phyloP scores from a whole-genome alignment of 225 moss, liverwort and hornwort genomes.

The Anthoceros angustus region DNA sequence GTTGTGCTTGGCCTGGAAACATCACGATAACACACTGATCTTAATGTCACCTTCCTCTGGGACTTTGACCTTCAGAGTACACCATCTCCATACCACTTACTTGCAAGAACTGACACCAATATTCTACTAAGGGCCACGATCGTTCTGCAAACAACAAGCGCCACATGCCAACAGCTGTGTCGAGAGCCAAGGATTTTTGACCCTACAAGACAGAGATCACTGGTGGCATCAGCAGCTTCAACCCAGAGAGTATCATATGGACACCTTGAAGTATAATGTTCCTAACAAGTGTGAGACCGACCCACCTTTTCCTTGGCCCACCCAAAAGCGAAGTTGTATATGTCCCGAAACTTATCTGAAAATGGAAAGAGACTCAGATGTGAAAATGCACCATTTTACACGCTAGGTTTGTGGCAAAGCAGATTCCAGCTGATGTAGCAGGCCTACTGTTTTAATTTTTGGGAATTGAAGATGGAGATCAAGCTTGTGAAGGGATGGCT shows the following conservation, averaged over 20 bases:
- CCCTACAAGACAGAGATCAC: conserved; percentile 27
- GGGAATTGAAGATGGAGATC: no score
- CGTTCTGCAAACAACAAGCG: conserved; percentile 74
- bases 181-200: conserved; percentile 84
- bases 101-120: conserved; percentile 91
- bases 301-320: conserved; percentile 92
- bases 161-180: conserved; percentile 96
- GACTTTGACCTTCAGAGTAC: not conserved
- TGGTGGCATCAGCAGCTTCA: not conserved
- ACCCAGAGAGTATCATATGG: no score
- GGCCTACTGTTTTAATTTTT: no score
- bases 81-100: conserved; percentile 19
- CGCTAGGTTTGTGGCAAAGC: no score
- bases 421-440: no score
- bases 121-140: conserved; percentile 67
- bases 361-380: not conserved
- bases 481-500: not conserved
- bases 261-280: not conserved
- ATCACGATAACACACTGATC: no score
- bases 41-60: conserved; percentile 4
- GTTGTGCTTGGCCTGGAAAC: conserved; percentile 68
- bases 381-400: not conserved
- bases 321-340: conserved; percentile 76
- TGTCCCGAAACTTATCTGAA: conserved; percentile 89
- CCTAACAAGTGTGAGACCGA: not conserved